Conservation (phyloP, 805 yeast genomes). For the Schwanniomyces sp. region DNA sequence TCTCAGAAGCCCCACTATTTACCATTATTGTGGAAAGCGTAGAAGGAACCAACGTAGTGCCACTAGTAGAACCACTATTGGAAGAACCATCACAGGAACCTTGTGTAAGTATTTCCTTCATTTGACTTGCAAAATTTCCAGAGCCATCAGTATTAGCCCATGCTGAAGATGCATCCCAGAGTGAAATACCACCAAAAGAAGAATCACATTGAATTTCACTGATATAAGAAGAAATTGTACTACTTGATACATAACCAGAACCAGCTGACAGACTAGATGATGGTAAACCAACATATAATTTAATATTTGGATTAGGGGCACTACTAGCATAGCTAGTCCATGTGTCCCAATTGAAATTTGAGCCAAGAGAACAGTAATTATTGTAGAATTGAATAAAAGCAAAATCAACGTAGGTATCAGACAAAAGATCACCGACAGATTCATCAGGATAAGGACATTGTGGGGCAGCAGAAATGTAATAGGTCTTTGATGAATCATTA, state of each 20-base stretch:
- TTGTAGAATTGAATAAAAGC: constrained; percentile 42
- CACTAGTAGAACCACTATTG: background rate
- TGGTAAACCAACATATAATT: constrained; percentile 37
- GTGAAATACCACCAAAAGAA: constrained; percentile 66
- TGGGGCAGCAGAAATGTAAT: constrained; percentile 37
- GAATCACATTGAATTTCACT: constrained; percentile 12
- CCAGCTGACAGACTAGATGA: constrained; percentile 31
- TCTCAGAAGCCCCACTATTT: no score
- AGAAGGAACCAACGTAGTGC: background rate
- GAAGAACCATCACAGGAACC: background rate
- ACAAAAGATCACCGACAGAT: constrained; percentile 32
- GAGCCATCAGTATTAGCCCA: constrained; percentile 22
- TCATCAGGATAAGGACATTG: constrained; percentile 41
- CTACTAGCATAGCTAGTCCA: constrained; percentile 32
- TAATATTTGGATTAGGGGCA: constrained; percentile 30
- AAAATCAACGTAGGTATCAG: constrained; percentile 26
- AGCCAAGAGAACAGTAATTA: constrained; percentile 29
- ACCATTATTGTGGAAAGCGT: no score
- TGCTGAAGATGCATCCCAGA: constrained; percentile 82
- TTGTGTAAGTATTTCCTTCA: background rate
- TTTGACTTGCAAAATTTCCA: constrained; percentile 24
- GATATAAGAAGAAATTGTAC: constrained; percentile 17
- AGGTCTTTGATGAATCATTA: constrained; percentile 26
- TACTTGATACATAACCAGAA: constrained; percentile 27
- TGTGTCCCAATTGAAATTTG: constrained; percentile 33